Conservation (phyloP, 345 rosid species). For the Aegle marmelos region DNA sequence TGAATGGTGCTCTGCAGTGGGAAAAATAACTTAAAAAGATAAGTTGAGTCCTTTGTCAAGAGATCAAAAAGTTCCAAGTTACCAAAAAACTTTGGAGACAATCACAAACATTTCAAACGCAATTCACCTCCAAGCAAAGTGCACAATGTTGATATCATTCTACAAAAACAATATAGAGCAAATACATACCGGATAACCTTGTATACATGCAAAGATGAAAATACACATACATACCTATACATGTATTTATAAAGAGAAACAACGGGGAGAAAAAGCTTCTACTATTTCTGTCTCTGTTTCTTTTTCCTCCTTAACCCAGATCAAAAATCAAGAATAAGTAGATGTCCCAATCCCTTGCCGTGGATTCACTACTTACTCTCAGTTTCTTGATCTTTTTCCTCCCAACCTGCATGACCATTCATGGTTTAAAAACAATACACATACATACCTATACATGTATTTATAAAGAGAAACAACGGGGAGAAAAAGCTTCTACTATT, state of each 20-base stretch:
- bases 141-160: not conserved
- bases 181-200: too few species aligned
- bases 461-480: too few species aligned
- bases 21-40: not conserved
- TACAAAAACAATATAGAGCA: too few species aligned
- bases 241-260: too few species aligned
- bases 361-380: conserved; percentile 10
- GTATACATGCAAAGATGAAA: too few species aligned
- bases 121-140: not conserved
- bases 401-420: conserved; percentile 27
- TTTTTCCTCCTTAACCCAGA: too few species aligned
- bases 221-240: too few species aligned
- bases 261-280: too few species aligned
- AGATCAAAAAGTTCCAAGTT: too few species aligned
- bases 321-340: not conserved
- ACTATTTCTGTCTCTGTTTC: too few species aligned
- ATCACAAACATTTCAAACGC: not conserved
- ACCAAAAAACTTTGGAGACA: not conserved
- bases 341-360: not conserved
- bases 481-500: too few species aligned
- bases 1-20: not conserved
- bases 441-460: too few species aligned
- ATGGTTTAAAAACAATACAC: conserved; percentile 16
- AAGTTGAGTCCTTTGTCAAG: not conserved
- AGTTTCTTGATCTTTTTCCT: conserved; percentile 32